Conservation (phyloP, 169 alveolate species). For the Eimeria praecox region DNA sequence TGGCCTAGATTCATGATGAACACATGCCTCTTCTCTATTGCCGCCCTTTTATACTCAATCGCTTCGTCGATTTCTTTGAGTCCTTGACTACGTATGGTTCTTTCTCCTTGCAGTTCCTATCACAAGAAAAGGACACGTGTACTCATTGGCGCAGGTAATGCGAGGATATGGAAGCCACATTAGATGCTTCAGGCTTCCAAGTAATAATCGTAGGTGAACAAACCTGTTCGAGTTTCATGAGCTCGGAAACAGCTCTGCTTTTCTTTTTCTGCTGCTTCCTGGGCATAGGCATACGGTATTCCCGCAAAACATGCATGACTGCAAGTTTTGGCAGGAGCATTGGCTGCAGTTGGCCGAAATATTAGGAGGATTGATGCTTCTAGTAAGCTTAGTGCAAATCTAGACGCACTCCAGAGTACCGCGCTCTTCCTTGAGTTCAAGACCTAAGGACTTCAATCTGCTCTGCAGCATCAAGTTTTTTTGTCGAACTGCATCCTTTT, state of each 20-base stretch:
- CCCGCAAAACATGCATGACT: background rate
- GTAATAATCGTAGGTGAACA: background rate
- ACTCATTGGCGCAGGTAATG: background rate
- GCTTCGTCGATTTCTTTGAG: slow-evolving; percentile 79
- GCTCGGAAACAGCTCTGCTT: slow-evolving; percentile 35
- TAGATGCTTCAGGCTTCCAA: no score
- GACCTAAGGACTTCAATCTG: slow-evolving; percentile 38
- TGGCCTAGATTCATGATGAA: background rate
- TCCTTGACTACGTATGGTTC: slow-evolving; percentile 52
- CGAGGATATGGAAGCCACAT: background rate
- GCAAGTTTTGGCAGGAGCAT: background rate
- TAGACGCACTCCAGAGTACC: slow-evolving; percentile 70
- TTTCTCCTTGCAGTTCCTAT: slow-evolving; percentile 75
- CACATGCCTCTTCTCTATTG: slow-evolving; percentile 75
- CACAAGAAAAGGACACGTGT: background rate
- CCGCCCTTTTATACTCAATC: slow-evolving; percentile 59
- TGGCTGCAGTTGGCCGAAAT: background rate
- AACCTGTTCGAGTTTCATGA: slow-evolving; percentile 72
- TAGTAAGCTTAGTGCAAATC: background rate
- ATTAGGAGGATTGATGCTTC: background rate
- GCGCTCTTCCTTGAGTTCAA: slow-evolving; percentile 73
- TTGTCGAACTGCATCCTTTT: slow-evolving; percentile 76
- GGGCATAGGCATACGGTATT: background rate
- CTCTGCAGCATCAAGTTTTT: slow-evolving; percentile 73
- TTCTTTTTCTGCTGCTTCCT: slow-evolving; percentile 73